A percentile compares a stretch with the other conserved stretches of the same genome.
Evolutionary conservation across 2,329 filamentous ascomycete species (phyloP).

Genomic region (Colletotrichum shisoi): DNA sequence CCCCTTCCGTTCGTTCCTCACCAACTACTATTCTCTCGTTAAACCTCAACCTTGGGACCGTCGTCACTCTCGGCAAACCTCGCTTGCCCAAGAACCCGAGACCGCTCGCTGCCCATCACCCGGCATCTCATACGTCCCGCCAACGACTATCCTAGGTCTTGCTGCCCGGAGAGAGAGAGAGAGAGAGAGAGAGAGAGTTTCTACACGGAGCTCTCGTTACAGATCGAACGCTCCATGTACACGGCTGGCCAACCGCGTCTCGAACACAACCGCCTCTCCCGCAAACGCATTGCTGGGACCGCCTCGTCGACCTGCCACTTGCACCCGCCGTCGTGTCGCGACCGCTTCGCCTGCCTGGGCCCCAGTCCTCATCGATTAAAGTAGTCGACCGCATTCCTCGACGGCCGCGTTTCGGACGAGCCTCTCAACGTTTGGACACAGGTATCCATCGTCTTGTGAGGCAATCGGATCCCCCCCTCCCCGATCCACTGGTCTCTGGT

Average conservation of each 20-base stretch:
- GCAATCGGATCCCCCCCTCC: constrained; percentile 12
- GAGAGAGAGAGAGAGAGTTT: constrained; percentile 37
- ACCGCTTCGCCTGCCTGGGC: constrained; percentile 20
- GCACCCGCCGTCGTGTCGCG: constrained; percentile 14
- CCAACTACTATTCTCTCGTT: constrained; percentile 39
- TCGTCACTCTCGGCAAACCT: constrained; percentile 18
- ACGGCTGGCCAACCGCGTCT: constrained; percentile 39
- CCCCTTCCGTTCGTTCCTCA: constrained; percentile 33
- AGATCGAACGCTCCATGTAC: constrained; percentile 37
- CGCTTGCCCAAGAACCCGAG: constrained; percentile 10
- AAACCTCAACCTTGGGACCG: constrained; percentile 3
- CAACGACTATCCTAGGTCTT: constrained; percentile 14
- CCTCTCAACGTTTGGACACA: constrained; percentile 1
- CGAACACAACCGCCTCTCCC: constrained; percentile 23
- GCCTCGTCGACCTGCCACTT: constrained; percentile 16
- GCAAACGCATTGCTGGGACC: constrained; percentile 14
- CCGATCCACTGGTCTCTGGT: constrained; percentile 35
- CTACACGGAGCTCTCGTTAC: constrained; percentile 33
- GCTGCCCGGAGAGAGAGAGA: constrained; percentile 29
- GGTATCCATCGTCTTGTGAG: constrained; percentile 11
- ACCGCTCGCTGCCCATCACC: constrained; percentile 16
- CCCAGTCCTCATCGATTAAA: constrained; percentile 17
- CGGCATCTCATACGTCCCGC: constrained; percentile 21
- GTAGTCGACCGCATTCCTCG: constrained; percentile 11
- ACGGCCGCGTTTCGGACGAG: constrained; percentile 6